Evolutionary conservation across 305 asterid genomes (phyloP).

Genomic region (Petunia hybrid): DNA sequence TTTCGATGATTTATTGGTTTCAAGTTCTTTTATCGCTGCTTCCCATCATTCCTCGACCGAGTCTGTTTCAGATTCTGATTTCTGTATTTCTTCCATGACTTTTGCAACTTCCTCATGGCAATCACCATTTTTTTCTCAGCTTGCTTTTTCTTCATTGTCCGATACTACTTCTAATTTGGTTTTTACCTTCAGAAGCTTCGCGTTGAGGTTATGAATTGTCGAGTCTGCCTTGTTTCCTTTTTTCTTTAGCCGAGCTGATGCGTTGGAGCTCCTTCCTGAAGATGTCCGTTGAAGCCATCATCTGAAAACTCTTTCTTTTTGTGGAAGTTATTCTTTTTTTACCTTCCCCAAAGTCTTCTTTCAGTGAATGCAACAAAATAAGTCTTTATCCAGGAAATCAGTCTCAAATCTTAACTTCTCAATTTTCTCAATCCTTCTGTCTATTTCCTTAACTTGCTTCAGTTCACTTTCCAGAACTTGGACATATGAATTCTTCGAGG

Average conservation of each 20-base stretch:
- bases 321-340: constrained; percentile 58
- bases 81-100: constrained; percentile 59
- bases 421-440: constrained; percentile 38
- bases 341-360: constrained; percentile 58
- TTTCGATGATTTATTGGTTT: constrained; percentile 70
- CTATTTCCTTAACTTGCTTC: constrained; percentile 55
- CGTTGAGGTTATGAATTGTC: constrained; percentile 63
- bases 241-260: constrained; percentile 54
- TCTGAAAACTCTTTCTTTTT: constrained; percentile 66
- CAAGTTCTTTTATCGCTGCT: constrained; percentile 64
- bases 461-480: constrained; percentile 58
- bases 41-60: constrained; percentile 64
- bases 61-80: constrained; percentile 58
- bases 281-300: constrained; percentile 81
- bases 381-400: constrained; percentile 38
- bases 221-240: constrained; percentile 61
- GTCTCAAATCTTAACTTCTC: constrained; percentile 16
- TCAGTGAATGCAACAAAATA: constrained; percentile 43
- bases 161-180: constrained; percentile 69
- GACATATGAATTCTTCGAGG: constrained; percentile 58
- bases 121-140: constrained; percentile 50
- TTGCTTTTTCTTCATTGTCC: constrained; percentile 64
- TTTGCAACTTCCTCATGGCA: constrained; percentile 55
- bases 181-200: constrained; percentile 73
- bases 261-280: constrained; percentile 65